phyloP scores from a whole-genome alignment of 2,329 filamentous ascomycete species.

The Capronia epimyces region DNA sequence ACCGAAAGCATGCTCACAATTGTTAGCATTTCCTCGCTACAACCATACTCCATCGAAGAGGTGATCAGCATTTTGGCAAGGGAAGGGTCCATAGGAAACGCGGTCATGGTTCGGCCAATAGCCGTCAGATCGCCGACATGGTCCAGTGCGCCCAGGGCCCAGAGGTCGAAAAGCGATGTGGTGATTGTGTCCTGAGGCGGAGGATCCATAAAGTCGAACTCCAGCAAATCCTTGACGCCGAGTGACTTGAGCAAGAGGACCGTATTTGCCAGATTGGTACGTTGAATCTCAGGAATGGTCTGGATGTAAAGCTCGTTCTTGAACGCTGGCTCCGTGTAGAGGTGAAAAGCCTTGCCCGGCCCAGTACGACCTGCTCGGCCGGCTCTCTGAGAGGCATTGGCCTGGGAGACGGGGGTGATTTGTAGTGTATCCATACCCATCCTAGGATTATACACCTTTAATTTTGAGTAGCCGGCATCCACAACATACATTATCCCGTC shows the following conservation, averaged over 20 bases:
- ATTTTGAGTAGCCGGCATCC: slow-evolving; percentile 89
- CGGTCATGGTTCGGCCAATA: slow-evolving; percentile 87
- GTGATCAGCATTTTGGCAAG: slow-evolving; percentile 93
- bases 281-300: slow-evolving; percentile 95
- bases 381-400: slow-evolving; percentile 87
- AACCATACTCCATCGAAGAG: slow-evolving; percentile 79
- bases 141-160: slow-evolving; percentile 88
- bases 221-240: slow-evolving; percentile 84
- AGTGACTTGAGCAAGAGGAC: slow-evolving; percentile 83
- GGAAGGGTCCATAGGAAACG: slow-evolving; percentile 96
- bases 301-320: slow-evolving; percentile 95
- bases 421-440: slow-evolving; percentile 99
- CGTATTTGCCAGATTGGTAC: slow-evolving; percentile 81
- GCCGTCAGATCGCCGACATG: slow-evolving; percentile 88
- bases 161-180: slow-evolving; percentile 93
- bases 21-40: slow-evolving; percentile 95
- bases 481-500: slow-evolving; percentile 99
- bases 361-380: slow-evolving; percentile 91
- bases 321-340: slow-evolving; percentile 92
- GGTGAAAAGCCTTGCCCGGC: slow-evolving; percentile 87
- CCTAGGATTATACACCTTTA: slow-evolving; percentile 97
- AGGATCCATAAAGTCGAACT: slow-evolving; percentile 98
- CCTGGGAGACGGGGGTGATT: slow-evolving; percentile 95
- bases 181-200: slow-evolving; percentile 97
- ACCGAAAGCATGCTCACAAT: slow-evolving; percentile 98